Evolutionary conservation across 768 basidiomycete genomes (phyloP).

Genomic region (Mycena haematopus): DNA sequence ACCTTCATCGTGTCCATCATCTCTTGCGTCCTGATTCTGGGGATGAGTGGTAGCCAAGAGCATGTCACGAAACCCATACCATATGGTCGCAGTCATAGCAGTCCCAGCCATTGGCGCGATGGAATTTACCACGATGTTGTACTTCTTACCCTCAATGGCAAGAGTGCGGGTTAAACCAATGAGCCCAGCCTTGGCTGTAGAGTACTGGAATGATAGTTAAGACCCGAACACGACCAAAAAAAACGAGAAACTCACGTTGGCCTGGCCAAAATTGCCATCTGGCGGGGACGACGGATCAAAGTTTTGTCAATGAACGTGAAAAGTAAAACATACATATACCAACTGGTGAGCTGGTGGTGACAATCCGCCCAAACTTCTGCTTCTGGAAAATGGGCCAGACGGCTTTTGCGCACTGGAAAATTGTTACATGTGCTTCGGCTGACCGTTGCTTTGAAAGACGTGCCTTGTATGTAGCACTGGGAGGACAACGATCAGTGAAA

Average conservation of each 20-base stretch:
- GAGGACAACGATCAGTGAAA: background rate
- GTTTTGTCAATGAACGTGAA: background rate
- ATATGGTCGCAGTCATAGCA: background rate
- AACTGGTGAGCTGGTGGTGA: constrained; percentile 92
- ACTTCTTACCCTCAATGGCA: constrained; percentile 90
- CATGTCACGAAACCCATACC: background rate
- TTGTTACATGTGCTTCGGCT: background rate
- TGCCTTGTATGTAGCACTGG: constrained; percentile 89
- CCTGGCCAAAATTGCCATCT: constrained; percentile 97
- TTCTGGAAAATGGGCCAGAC: constrained; percentile 97
- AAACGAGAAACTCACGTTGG: constrained; percentile 60
- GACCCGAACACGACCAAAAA: constrained; percentile 2
- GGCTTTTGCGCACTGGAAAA: constrained; percentile 82
- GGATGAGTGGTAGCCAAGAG: background rate
- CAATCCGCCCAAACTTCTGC: constrained; percentile 94
- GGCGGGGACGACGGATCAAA: background rate
- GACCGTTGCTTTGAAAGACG: background rate
- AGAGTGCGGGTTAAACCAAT: constrained; percentile 90
- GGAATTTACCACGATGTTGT: constrained; percentile 87
- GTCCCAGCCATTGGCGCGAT: constrained; percentile 71
- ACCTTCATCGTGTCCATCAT: constrained; percentile 92
- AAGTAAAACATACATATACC: constrained; percentile 76
- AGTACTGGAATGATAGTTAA: constrained; percentile 59
- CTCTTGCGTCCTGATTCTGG: constrained; percentile 68
- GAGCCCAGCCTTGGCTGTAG: constrained; percentile 92